These are phyloP conservation scores for Crithidia sp. DNA, from an alignment of 208 protist genomes.

Conservation along the genomic window DNA sequence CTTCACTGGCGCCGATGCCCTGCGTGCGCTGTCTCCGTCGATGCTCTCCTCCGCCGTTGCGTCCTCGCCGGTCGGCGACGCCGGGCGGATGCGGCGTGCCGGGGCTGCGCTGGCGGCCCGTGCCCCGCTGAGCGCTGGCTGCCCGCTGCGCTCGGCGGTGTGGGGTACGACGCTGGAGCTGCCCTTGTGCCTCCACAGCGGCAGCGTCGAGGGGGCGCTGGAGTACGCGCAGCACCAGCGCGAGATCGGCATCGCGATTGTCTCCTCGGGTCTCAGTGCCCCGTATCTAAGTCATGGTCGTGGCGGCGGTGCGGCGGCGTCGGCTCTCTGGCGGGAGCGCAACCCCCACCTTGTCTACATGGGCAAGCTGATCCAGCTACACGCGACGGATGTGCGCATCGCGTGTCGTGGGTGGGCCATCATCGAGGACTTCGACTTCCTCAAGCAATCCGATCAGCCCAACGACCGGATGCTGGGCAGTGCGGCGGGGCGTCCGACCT, in stretches of 20 bases:
- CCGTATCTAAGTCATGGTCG: slow-evolving; percentile 2
- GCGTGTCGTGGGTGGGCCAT: slow-evolving; percentile 50
- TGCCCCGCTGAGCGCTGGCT: slow-evolving; percentile 8
- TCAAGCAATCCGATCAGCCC: slow-evolving; percentile 22
- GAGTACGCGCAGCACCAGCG: slow-evolving; percentile 58
- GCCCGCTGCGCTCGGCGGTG: slow-evolving; percentile 31
- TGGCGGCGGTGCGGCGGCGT: slow-evolving; percentile 6
- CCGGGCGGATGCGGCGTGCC: not conserved
- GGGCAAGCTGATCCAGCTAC: slow-evolving; percentile 45
- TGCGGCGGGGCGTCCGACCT: not conserved
- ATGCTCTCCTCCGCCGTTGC: not conserved
- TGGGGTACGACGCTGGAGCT: slow-evolving; percentile 45
- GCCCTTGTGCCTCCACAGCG: slow-evolving; percentile 39
- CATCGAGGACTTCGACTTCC: slow-evolving; percentile 57
- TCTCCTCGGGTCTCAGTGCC: slow-evolving; percentile 19
- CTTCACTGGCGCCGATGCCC: slow-evolving; percentile 2
- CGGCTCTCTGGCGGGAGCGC: slow-evolving; percentile 32
- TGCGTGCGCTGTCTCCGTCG: slow-evolving; percentile 4
- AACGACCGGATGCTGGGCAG: slow-evolving; percentile 12
- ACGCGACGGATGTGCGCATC: slow-evolving; percentile 53
- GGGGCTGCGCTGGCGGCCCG: not conserved
- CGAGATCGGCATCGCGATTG: slow-evolving; percentile 41
- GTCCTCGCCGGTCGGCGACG: not conserved
- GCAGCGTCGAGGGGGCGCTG: slow-evolving; percentile 33
- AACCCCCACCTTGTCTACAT: slow-evolving; percentile 45